Conservation (phyloP, 2,329 filamentous ascomycete genomes). For the Fusarium sacchari region DNA sequence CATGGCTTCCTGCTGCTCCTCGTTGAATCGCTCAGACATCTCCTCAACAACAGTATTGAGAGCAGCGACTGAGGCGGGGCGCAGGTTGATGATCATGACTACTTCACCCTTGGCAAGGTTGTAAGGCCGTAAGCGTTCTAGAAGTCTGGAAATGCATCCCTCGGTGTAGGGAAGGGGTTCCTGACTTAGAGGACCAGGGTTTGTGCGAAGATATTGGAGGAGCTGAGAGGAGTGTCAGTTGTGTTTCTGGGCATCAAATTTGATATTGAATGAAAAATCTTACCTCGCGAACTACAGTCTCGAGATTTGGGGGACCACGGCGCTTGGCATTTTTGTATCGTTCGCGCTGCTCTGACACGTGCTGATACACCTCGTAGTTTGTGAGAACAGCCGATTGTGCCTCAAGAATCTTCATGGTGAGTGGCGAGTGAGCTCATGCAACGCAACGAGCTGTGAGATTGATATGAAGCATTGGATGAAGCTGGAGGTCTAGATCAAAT, state of each 20-base stretch:
- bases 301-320: slow-evolving; percentile 65
- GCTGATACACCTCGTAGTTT: slow-evolving; percentile 78
- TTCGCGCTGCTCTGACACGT: slow-evolving; percentile 66
- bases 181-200: slow-evolving; percentile 66
- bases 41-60: slow-evolving; percentile 74
- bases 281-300: slow-evolving; percentile 74
- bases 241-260: neutral
- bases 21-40: slow-evolving; percentile 67
- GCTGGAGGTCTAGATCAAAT: slow-evolving; percentile 17
- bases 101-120: slow-evolving; percentile 74
- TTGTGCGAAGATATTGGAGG: slow-evolving; percentile 67
- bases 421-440: neutral
- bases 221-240: slow-evolving; percentile 55
- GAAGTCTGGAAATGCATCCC: slow-evolving; percentile 62
- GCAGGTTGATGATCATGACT: slow-evolving; percentile 74
- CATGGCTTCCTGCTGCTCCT: slow-evolving; percentile 68
- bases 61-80: slow-evolving; percentile 65
- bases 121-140: slow-evolving; percentile 65
- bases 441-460: neutral
- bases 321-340: slow-evolving; percentile 62
- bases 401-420: slow-evolving; percentile 74
- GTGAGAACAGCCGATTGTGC: slow-evolving; percentile 75
- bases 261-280: slow-evolving; percentile 18
- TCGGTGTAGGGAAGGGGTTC: slow-evolving; percentile 63
- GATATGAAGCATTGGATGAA: neutral